phyloP scores from a whole-genome alignment of 1,139 yeast species.

The Scheffersomyces segobiensis region DNA sequence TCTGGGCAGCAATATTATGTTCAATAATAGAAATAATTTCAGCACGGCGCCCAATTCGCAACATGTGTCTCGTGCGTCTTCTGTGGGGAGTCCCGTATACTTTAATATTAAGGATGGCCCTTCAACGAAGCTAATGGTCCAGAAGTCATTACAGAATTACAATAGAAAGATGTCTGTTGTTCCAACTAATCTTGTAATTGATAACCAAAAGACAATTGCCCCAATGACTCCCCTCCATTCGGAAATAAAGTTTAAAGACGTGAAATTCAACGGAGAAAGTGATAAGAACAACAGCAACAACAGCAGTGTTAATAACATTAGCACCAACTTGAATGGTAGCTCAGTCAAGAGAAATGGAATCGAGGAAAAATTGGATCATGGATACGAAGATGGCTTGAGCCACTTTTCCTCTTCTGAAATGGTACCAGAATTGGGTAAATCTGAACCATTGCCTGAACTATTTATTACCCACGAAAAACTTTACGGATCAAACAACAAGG shows the following conservation, averaged over 20 bases:
- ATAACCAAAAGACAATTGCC: constrained; percentile 7
- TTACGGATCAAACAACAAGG: constrained; percentile 14
- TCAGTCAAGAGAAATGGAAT: not conserved
- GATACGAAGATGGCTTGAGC: not conserved
- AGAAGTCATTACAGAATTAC: constrained; percentile 14
- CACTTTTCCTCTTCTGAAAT: not conserved
- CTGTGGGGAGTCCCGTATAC: constrained; percentile 27
- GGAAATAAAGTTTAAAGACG: constrained; percentile 31
- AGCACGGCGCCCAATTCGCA: constrained; percentile 4
- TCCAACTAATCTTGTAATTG: constrained; percentile 28
- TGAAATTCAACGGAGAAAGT: constrained; percentile 21
- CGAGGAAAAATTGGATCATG: not conserved
- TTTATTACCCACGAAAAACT: constrained; percentile 37
- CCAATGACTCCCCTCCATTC: not conserved
- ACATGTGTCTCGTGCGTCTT: constrained; percentile 26
- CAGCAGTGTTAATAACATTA: not conserved
- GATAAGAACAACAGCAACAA: constrained; percentile 2
- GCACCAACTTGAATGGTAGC: not conserved
- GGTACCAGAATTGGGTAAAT: constrained; percentile 7
- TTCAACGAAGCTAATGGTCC: constrained; percentile 11
- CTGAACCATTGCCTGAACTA: constrained; percentile 27
- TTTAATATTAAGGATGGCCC: constrained; percentile 16
- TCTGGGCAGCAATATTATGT: not conserved
- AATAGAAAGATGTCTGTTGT: constrained; percentile 28
- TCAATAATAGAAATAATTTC: constrained; percentile 1